A percentile compares a stretch with the other conserved stretches of the same genome.
Conservation (phyloP, 2,329 filamentous ascomycete genomes). For the Hawksworthiomyces lignivorus region DNA sequence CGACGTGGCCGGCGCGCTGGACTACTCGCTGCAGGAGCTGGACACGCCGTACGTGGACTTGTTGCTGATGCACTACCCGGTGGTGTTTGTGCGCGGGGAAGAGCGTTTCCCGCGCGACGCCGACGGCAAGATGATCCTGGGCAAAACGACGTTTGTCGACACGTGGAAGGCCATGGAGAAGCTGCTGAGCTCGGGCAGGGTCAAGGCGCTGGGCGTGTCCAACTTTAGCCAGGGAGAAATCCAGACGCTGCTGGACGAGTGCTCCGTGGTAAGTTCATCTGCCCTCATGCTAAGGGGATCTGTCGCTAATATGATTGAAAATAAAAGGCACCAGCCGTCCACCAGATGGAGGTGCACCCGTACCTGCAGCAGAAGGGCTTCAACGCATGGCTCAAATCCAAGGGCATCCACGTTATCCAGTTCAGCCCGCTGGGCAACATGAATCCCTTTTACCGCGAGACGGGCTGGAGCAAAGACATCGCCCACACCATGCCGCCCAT, state of each 20-base stretch:
- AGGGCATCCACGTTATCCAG: conserved; percentile 49
- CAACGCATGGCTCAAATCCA: conserved; percentile 46
- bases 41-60: conserved; percentile 22
- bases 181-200: conserved; percentile 30
- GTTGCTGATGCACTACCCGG: conserved; percentile 11
- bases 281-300: too few relatives aligned
- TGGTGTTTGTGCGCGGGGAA: conserved; percentile 35
- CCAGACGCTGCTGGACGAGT: conserved; percentile 37
- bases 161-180: conserved; percentile 33
- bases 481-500: conserved; percentile 40
- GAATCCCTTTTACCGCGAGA: conserved; percentile 35
- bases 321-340: conserved; percentile 44
- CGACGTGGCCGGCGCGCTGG: conserved; percentile 26
- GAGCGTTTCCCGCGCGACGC: conserved; percentile 34
- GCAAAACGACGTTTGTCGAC: conserved; percentile 26
- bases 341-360: conserved; percentile 64
- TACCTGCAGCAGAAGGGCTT: conserved; percentile 56
- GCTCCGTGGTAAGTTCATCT: conserved; percentile 37
- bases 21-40: conserved; percentile 30
- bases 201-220: conserved; percentile 40
- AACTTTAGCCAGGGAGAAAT: conserved; percentile 39
- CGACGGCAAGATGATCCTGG: conserved; percentile 35
- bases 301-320: too few relatives aligned
- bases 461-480: conserved; percentile 20
- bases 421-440: conserved; percentile 60